These are phyloP conservation scores for Solanum chacoense DNA, from an alignment of 305 asterid species.

Conservation along the genomic window DNA sequence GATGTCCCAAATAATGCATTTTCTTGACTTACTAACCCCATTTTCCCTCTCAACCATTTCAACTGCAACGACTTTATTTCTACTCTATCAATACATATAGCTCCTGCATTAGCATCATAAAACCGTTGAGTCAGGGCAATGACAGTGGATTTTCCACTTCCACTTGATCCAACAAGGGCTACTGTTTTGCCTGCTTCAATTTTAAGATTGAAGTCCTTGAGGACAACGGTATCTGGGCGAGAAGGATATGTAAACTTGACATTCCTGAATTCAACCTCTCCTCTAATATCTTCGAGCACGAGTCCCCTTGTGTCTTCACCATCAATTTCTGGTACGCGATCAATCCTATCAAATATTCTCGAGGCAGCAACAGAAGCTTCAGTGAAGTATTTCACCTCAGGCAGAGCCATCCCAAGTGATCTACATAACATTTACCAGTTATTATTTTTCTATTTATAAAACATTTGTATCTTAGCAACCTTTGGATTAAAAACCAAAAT, in stretches of 20 bases:
- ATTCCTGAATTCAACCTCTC: conserved; percentile 49
- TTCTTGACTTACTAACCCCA: conserved; percentile 92
- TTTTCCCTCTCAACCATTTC: conserved; percentile 68
- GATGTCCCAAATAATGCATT: conserved; percentile 77
- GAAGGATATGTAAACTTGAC: conserved; percentile 59
- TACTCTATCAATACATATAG: conserved; percentile 45
- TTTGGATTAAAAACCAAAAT: too few species aligned
- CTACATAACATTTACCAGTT: conserved; percentile 23
- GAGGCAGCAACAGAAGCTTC: conserved; percentile 90
- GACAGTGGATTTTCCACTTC: conserved; percentile 82
- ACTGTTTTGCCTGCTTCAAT: conserved; percentile 68
- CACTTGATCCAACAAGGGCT: conserved; percentile 87
- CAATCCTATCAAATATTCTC: conserved; percentile 55
- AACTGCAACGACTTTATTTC: conserved; percentile 49
- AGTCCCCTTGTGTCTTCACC: conserved; percentile 40
- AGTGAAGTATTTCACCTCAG: conserved; percentile 65
- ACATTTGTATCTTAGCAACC: not conserved
- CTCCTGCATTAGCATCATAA: conserved; percentile 51
- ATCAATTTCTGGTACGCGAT: conserved; percentile 57
- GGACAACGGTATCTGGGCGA: conserved; percentile 48
- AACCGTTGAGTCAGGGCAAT: conserved; percentile 65
- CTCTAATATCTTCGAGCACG: conserved; percentile 31
- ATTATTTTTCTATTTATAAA: not conserved
- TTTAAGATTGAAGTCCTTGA: conserved; percentile 50
- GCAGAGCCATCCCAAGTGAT: conserved; percentile 75